Base-by-base conservation (phyloP, 2,329 filamentous ascomycete species). In the Aspergillus candidus region DNA sequence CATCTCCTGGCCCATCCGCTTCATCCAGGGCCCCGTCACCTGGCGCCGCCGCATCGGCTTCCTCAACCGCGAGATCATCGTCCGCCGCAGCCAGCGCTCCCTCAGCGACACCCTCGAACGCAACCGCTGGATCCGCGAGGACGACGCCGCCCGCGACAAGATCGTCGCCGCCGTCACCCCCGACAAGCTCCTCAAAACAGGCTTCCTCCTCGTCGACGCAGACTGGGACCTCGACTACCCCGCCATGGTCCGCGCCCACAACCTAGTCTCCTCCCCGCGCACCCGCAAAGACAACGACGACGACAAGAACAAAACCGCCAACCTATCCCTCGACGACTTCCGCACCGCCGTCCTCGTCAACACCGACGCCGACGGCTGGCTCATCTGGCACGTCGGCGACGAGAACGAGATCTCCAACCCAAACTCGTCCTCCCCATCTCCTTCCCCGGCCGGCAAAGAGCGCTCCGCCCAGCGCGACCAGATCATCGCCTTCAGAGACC, bases 151-250 rank as follows among this genome's bases (percentile, higher is more conserved):
- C 30, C 76, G 77, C 49, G 68, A 69, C n/a, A 66, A 65, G 54
- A 75, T 94, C 36, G 66, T 82, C 49, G 76, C 79, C 2, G 90
- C 88, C 2, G 84, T 90, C 4, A 76, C 83, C 12, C 77, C 81
- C 15, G 69, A 79, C 56, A 74, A 82, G 41, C 72, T 91, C 56
- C 72, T 77, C 54, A 95, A 94, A 76, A 95, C 89, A 27, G 89
- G 88, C 14, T 94, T 94, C 61, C 69, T 94, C 51, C 82, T 93
- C 54, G 86, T 94, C 74, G 86, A 90, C 61, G 79, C 77, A 49
- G 78, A 88, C 49, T 97, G 88, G 84, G 86, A 94, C 64, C 72
- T 96, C 48, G 89, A 95, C 63, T 96, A 90, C 77, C 75, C 75
- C 37, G 76, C 77, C 14, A 96, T 96, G 87, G 72, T 88, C 11